Conservation (phyloP, 2,329 filamentous ascomycete species). For the Pseudopyricularia javanii region DNA sequence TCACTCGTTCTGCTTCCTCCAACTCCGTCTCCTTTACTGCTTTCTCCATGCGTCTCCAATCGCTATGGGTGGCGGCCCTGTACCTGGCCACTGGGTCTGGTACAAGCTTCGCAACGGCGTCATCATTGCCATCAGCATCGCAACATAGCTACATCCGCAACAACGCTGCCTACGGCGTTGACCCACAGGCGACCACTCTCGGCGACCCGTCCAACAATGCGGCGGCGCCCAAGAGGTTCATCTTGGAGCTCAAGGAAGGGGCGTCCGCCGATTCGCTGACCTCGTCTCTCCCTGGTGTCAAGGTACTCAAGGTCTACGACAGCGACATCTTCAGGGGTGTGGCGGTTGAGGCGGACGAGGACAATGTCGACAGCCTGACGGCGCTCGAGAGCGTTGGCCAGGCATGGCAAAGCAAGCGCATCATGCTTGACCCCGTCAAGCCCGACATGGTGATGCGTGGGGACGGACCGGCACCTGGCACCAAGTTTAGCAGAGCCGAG, state of each 20-base stretch:
- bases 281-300: background rate
- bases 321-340: background rate
- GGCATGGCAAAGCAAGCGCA: constrained; percentile 12
- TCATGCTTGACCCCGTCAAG: constrained; percentile 5
- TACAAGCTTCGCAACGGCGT: background rate
- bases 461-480: too few species aligned
- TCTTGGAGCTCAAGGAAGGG: background rate
- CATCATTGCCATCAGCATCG: background rate
- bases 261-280: background rate
- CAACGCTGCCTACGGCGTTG: background rate
- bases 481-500: too few species aligned
- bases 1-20: background rate
- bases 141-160: background rate
- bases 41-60: background rate
- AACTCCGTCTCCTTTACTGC: background rate
- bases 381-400: background rate
- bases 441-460: constrained; percentile 7
- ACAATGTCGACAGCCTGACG: constrained; percentile 9
- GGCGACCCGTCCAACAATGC: background rate
- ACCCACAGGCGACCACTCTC: background rate
- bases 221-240: background rate
- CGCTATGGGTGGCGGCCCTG: background rate
- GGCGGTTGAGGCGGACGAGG: constrained; percentile 4
- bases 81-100: background rate
- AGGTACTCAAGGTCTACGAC: constrained; percentile 1